Conservation (phyloP, 768 basidiomycete genomes). For the Russula brevipes region DNA sequence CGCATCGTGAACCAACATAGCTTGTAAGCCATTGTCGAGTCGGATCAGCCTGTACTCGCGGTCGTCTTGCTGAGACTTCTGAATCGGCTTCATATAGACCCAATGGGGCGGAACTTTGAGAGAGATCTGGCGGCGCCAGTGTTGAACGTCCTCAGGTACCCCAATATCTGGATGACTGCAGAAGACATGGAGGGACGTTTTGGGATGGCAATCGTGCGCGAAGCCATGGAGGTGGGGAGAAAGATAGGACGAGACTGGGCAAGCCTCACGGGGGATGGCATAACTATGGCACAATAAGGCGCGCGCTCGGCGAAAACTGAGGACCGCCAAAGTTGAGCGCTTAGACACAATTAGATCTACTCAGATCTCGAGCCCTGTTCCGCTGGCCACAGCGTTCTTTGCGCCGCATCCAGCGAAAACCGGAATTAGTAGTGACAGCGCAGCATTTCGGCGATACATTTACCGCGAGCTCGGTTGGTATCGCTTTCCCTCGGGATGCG, state of each 20-base stretch:
- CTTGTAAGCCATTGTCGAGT: slow-evolving; percentile 88
- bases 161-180: background rate
- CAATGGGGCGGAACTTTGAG: slow-evolving; percentile 33
- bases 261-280: background rate
- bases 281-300: slow-evolving; percentile 9
- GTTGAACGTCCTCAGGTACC: slow-evolving; percentile 16
- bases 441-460: background rate
- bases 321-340: slow-evolving; percentile 11
- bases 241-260: background rate
- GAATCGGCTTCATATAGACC: slow-evolving; percentile 54
- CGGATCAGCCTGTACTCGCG: slow-evolving; percentile 75
- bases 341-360: background rate
- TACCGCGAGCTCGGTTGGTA: too few relatives aligned
- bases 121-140: slow-evolving; percentile 16
- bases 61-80: slow-evolving; percentile 72
- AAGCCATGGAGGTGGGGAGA: background rate
- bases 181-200: slow-evolving; percentile 1
- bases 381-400: too few relatives aligned
- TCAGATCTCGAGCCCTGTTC: background rate
- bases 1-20: slow-evolving; percentile 74
- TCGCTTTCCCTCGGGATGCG: too few relatives aligned
- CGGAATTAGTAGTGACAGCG: background rate
- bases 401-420: too few relatives aligned
- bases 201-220: background rate
- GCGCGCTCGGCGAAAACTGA: background rate